Base-by-base conservation (phyloP, 2,329 filamentous ascomycete genomes). In the Davidsoniella virescens region DNA sequence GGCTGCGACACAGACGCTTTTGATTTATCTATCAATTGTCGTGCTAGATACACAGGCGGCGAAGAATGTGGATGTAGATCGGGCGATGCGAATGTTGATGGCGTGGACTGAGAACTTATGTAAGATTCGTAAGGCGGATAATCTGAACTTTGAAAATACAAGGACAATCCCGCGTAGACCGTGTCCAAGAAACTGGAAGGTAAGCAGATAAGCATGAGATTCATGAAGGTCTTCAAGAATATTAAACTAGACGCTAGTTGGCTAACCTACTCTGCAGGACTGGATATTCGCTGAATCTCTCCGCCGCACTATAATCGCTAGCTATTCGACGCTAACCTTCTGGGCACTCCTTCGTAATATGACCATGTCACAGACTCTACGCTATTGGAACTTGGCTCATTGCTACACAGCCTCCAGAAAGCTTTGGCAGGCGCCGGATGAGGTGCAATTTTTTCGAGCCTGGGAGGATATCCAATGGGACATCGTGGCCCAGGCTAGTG, bases 31-130 rank as follows among this genome's bases (percentile, higher is more conserved):
- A 46, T 66, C 67, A 33, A 70, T 75, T 51, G 60, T 67, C 12
- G 59, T 76, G 29, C 73, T 72, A 50, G 71, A 74, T 56, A 68
- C 67, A 12, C 67, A 72, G 55, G 65, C 73, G n/a, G 57, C 62
- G 14, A 59, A 64, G 4, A 63, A 66, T 1, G 20, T 47, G 26
- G 43, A 48, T 23, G 41, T 55, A 10, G 10, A 47, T 26, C 12
- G 39, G 41, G 26, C 26, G 52, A 53, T 54, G 46, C 29, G 20
- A 10, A 10, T 37, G 18, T 23, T 49, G 40, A 26, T 23, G 26
- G 36, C 12, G 39, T 49, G 39, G 16, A 44, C 39, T 9, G 26
- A 33, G 10, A 18, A 36, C 5, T 36, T 49, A 16, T 36, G 47
- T 25, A 25, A n/a, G 5, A 23, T 41, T 10, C 20, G 43, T 3